Conservation (phyloP, 768 basidiomycete species). For the Cubamyces sp. region DNA sequence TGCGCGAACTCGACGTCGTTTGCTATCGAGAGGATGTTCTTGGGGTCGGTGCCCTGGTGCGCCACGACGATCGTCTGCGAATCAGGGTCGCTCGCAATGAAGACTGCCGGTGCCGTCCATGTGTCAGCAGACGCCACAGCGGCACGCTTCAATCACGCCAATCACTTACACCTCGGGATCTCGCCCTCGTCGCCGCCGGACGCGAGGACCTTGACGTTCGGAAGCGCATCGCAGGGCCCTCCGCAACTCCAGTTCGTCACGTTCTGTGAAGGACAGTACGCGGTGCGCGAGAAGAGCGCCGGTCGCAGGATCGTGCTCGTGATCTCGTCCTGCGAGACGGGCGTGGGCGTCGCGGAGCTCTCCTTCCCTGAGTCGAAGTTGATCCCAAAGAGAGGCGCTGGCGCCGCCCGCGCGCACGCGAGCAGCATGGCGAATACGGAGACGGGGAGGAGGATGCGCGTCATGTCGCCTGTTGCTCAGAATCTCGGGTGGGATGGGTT, state of each 20-base stretch:
- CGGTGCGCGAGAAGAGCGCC: conserved; percentile 31
- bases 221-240: conserved; percentile 34
- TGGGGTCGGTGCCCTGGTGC: conserved; percentile 43
- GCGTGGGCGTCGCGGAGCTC: conserved; percentile 12
- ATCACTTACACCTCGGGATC: conserved; percentile 27
- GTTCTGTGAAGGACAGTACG: conserved; percentile 31
- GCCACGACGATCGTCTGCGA: conserved; percentile 40
- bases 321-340: conserved; percentile 29
- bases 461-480: conserved; percentile 8
- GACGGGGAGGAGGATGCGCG: conserved; percentile 18
- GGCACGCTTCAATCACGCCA: not conserved
- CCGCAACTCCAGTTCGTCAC: conserved; percentile 33
- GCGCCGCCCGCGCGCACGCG: conserved; percentile 22
- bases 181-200: conserved; percentile 36
- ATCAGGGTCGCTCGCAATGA: conserved; percentile 39
- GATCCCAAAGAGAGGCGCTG: conserved; percentile 30
- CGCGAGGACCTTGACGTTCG: conserved; percentile 11
- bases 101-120: conserved; percentile 22
- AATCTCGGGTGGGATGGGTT: not conserved
- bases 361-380: conserved; percentile 19
- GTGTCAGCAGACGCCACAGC: not conserved
- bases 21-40: conserved; percentile 32
- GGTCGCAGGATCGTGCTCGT: conserved; percentile 27
- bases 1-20: conserved; percentile 32
- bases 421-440: conserved; percentile 19